Conservation (phyloP, 257 asterid genomes). For the Nicotiana attenuata region DNA sequence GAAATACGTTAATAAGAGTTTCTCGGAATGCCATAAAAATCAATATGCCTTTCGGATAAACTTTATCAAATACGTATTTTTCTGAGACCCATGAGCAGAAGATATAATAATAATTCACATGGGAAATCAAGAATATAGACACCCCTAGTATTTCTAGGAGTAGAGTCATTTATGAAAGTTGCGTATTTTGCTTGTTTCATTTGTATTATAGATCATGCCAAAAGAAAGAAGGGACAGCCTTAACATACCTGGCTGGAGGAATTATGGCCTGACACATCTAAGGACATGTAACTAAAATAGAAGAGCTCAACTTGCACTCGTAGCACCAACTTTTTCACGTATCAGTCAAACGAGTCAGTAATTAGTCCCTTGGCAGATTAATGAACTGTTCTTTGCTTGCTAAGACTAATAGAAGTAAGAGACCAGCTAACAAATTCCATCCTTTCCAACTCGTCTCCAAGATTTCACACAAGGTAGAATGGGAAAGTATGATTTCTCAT, state of each 20-base stretch:
- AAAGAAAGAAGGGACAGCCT: too few species aligned
- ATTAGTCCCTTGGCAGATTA: not conserved
- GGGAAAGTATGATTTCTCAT: not conserved
- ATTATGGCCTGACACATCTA: not conserved
- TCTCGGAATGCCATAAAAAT: too few species aligned
- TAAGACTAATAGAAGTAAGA: not conserved
- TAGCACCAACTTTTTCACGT: conserved; percentile 5
- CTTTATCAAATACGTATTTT: too few species aligned
- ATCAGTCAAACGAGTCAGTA: not conserved
- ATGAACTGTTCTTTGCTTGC: not conserved
- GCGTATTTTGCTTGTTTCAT: too few species aligned
- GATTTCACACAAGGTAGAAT: not conserved
- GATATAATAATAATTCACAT: too few species aligned
- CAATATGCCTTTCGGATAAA: too few species aligned
- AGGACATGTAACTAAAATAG: not conserved
- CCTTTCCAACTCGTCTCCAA: not conserved
- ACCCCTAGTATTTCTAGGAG: too few species aligned
- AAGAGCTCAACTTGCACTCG: not conserved
- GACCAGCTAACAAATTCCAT: not conserved
- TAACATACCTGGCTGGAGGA: too few species aligned
- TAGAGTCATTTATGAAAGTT: too few species aligned
- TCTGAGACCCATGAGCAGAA: too few species aligned
- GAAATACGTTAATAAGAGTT: too few species aligned
- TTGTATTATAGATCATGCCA: not conserved
- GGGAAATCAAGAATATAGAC: too few species aligned